These are phyloP conservation scores for Diversispora eburnea DNA, from an alignment of 192 early-diverging fungal species.

Conservation along the genomic window DNA sequence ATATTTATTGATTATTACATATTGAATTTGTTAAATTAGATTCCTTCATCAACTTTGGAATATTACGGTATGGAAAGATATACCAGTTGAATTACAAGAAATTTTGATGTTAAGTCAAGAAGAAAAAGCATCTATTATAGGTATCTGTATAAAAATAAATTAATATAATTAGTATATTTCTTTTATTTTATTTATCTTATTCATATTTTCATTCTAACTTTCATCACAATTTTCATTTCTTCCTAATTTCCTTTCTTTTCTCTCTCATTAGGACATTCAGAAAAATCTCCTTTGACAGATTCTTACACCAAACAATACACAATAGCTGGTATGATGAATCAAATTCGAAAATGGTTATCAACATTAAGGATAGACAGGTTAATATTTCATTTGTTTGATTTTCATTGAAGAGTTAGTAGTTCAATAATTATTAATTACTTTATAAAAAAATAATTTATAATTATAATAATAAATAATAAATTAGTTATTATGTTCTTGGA, in stretches of 20 bases:
- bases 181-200: neutral
- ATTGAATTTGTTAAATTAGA: neutral
- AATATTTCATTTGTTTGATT: neutral
- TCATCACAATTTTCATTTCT: neutral
- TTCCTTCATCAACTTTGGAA: constrained; percentile 7
- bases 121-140: neutral
- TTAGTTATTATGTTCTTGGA: constrained; percentile 31
- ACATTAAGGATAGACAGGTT: neutral
- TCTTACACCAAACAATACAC: neutral
- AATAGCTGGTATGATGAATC: neutral
- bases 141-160: neutral
- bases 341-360: neutral
- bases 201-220: neutral
- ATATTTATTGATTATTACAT: neutral
- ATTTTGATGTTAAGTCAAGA: neutral
- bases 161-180: no score
- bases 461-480: neutral
- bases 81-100: neutral
- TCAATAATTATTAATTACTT: neutral
- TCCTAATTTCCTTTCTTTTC: neutral
- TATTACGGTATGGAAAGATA: neutral
- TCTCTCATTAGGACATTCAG: neutral
- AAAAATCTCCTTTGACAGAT: neutral
- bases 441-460: neutral
- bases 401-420: neutral